Percentiles rank a stretch among this genome's conserved stretches.
These are phyloP conservation scores for Oryza rufipogon DNA, from an alignment of 176 grass and related monocot genomes.

Conservation along the genomic window DNA sequence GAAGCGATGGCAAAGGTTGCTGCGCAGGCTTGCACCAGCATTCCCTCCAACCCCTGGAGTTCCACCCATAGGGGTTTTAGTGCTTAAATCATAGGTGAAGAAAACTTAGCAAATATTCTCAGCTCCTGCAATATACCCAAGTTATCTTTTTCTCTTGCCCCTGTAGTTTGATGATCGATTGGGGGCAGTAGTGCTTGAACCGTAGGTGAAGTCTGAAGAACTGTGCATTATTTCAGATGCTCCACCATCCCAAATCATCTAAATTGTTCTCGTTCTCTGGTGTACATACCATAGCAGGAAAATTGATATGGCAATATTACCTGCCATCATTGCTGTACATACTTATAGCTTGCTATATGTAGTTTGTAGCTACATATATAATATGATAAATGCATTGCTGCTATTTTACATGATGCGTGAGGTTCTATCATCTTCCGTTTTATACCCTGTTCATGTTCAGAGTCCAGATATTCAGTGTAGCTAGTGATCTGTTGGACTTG, in stretches of 20 bases:
- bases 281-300: constrained; percentile 50
- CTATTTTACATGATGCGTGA: not conserved
- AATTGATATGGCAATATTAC: constrained; percentile 28
- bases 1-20: constrained; percentile 63
- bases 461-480: not conserved
- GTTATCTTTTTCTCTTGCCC: not conserved
- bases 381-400: constrained; percentile 22
- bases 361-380: constrained; percentile 28
- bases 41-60: constrained; percentile 84
- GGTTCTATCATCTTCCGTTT: not conserved
- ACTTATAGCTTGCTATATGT: constrained; percentile 20
- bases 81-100: constrained; percentile 57
- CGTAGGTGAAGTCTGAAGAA: constrained; percentile 34
- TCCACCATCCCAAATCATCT: constrained; percentile 17
- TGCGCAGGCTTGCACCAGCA: constrained; percentile 68
- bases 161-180: not conserved
- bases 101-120: not conserved
- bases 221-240: constrained; percentile 18
- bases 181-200: constrained; percentile 51
- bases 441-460: not conserved
- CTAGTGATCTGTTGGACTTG: constrained; percentile 12
- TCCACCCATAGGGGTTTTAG: constrained; percentile 77
- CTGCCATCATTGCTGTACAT: constrained; percentile 27
- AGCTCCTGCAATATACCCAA: constrained; percentile 1
- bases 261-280: not conserved